Conservation (phyloP, 441 rosid genomes). For the Biscutella laevigata region DNA sequence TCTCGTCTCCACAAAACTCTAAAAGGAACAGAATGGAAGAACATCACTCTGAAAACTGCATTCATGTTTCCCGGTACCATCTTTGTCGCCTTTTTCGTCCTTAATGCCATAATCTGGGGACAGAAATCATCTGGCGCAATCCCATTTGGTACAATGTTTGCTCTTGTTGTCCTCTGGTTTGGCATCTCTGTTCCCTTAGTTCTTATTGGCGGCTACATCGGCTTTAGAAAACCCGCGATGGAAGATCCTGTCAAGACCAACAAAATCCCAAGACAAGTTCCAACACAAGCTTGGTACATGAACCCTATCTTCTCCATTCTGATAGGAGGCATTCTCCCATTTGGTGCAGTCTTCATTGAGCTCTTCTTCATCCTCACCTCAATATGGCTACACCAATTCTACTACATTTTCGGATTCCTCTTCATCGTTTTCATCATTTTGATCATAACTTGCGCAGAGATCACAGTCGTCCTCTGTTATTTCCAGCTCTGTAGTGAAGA, state of each 20-base stretch:
- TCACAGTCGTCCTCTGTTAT: slow-evolving; percentile 83
- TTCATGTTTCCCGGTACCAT: slow-evolving; percentile 60
- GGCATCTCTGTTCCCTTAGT: slow-evolving; percentile 90
- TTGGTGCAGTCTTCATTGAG: slow-evolving; percentile 85
- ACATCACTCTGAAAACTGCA: slow-evolving; percentile 64
- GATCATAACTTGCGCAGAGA: slow-evolving; percentile 81
- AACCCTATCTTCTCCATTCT: slow-evolving; percentile 71
- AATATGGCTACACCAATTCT: slow-evolving; percentile 86
- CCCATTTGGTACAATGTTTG: slow-evolving; percentile 91
- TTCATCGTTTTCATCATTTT: slow-evolving; percentile 77
- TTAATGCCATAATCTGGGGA: slow-evolving; percentile 88
- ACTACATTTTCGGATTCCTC: slow-evolving; percentile 90
- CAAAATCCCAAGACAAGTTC: slow-evolving; percentile 83
- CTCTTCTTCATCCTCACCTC: slow-evolving; percentile 89
- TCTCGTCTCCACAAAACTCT: slow-evolving; percentile 76
- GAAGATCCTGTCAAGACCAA: slow-evolving; percentile 83
- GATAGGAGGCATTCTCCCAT: slow-evolving; percentile 83
- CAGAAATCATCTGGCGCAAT: slow-evolving; percentile 88
- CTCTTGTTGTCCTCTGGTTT: slow-evolving; percentile 77
- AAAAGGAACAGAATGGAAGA: slow-evolving; percentile 87
- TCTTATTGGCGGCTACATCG: slow-evolving; percentile 66
- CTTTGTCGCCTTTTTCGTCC: slow-evolving; percentile 62
- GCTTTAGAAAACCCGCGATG: slow-evolving; percentile 56
- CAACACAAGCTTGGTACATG: slow-evolving; percentile 86
- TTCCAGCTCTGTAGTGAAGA: slow-evolving; percentile 94